Base-by-base conservation (phyloP, 495 filamentous ascomycete genomes). In the Penicillium bovifimosum region DNA sequence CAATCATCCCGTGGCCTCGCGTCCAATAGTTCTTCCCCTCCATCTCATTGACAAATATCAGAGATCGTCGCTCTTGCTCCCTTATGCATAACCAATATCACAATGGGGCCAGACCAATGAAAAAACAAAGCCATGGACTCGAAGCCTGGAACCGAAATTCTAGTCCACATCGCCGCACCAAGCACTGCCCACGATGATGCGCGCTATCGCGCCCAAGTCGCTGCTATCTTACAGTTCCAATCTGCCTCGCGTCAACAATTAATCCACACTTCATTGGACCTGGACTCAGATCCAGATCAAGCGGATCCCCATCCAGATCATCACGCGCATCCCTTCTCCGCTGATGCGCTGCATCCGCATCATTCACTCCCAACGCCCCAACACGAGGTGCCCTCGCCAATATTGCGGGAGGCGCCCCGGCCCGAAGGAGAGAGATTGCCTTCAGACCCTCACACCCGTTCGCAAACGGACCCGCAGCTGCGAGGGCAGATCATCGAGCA, bases 131-230 rank as follows among this genome's bases (percentile, higher is more conserved):
- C 9, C 29, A 48, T 48, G 46, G 10, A 20, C 26, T 85, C 88
- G 69, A 82, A 88, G 36, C 73, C 32, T 8, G 26, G 9, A 2
- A 53, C 55, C 40, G 84, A 90, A 69, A 82, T 90, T 41, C 73
- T 90, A 42, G 80, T 88, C 17, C 86, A 90, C 65, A 75, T 84
- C 58, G 73, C 80, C 29, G 86, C 85, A 28, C 81, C 86, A 43
- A 82, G 83, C 63, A 72, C 66, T 43, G 75, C 64, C 26, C 60
- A 58, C 36, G 83, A 89, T 54, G 87, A 91, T 66, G 72, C 73
- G 3, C 64, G 68, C 52, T 88, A 91, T 64, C 71, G 84, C 24
- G 75, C 74, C 14, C 74, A 87, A 35, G 81, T 84, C 16, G 63
- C 68, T 11, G 83, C 80, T 10, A 86, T 86, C 51, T 52, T 86